Evolutionary conservation across 2,329 filamentous ascomycete species (phyloP).

Genomic region (Ambrosiella xylebori): DNA sequence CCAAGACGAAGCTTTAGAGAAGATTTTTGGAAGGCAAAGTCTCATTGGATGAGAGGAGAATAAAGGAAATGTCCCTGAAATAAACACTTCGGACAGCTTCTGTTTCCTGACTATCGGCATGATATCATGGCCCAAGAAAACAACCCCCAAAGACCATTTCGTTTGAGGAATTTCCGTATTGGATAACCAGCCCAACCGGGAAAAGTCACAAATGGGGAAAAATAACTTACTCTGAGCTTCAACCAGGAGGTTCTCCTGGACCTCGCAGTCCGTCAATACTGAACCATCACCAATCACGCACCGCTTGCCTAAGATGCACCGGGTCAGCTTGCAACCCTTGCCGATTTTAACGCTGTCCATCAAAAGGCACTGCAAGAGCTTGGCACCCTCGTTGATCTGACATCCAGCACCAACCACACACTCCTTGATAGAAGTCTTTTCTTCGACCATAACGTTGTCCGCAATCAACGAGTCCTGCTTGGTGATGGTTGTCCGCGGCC

Average conservation of each 20-base stretch:
- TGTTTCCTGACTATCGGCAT: no score
- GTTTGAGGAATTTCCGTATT: background rate
- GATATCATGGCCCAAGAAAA: background rate
- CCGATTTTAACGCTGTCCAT: slow-evolving; percentile 87
- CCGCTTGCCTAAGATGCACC: slow-evolving; percentile 69
- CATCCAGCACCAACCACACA: slow-evolving; percentile 76
- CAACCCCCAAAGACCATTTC: background rate
- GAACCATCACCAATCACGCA: slow-evolving; percentile 69
- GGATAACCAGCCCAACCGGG: background rate
- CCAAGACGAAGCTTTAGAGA: no score
- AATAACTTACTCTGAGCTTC: slow-evolving; percentile 52
- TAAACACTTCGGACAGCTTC: no score
- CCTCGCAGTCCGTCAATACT: slow-evolving; percentile 74
- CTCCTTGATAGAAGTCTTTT: slow-evolving; percentile 85
- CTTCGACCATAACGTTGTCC: slow-evolving; percentile 76
- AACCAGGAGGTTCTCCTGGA: slow-evolving; percentile 75
- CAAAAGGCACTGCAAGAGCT: slow-evolving; percentile 69
- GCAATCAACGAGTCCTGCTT: slow-evolving; percentile 67
- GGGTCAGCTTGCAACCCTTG: slow-evolving; percentile 67
- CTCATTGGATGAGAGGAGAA: no score
- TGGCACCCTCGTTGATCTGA: slow-evolving; percentile 70
- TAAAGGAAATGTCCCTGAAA: no score
- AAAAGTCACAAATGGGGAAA: background rate
- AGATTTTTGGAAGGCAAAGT: no score
- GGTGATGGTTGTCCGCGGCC: slow-evolving; percentile 64